Evolutionary conservation across 192 early-diverging fungal species (phyloP).

Genomic region (Umbelopsis sp.): DNA sequence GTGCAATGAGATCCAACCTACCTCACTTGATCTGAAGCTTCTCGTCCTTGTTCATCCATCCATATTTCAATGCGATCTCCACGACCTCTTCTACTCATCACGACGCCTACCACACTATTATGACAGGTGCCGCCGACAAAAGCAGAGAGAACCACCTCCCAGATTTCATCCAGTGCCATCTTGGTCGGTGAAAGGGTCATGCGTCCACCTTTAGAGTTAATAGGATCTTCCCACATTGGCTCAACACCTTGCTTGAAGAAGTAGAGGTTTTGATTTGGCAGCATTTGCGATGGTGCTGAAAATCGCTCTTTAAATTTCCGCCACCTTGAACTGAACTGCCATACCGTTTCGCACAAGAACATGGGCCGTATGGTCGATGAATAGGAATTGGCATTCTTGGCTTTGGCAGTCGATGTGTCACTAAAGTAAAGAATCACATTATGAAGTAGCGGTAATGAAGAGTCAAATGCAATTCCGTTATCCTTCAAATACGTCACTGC

Average conservation of each 20-base stretch:
- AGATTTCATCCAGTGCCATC: conserved; percentile 41
- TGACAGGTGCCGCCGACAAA: conserved; percentile 50
- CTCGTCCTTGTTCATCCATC: conserved; percentile 31
- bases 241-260: conserved; percentile 72
- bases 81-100: conserved; percentile 35
- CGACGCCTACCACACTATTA: conserved; percentile 27
- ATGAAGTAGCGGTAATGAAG: conserved; percentile 7
- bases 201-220: conserved; percentile 70
- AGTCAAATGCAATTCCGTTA: neutral
- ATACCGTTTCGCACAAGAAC: conserved; percentile 49
- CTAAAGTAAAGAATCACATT: conserved; percentile 41
- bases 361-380: conserved; percentile 45
- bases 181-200: conserved; percentile 34
- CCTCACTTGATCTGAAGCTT: conserved; percentile 1
- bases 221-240: conserved; percentile 82
- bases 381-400: conserved; percentile 43
- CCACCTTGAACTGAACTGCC: conserved; percentile 51
- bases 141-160: conserved; percentile 45
- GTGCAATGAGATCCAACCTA: neutral
- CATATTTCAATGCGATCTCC: conserved; percentile 56
- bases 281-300: conserved; percentile 37
- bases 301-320: conserved; percentile 39
- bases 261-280: conserved; percentile 68
- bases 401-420: conserved; percentile 44
- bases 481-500: conserved; percentile 22